Evolutionary conservation across 768 basidiomycete genomes (phyloP).

Genomic region (Russula lepida): DNA sequence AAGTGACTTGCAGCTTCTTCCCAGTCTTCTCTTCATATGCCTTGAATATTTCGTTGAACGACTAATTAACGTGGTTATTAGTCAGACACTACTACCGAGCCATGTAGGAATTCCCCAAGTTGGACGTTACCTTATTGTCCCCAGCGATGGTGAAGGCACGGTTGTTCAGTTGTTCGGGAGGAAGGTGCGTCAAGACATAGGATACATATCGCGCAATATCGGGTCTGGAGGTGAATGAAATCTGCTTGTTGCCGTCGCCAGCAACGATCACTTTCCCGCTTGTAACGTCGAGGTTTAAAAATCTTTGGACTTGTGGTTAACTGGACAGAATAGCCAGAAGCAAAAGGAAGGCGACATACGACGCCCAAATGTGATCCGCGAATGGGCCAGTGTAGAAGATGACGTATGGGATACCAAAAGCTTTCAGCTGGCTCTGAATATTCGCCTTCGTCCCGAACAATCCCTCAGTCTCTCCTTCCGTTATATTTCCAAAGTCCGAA

Average conservation of each 20-base stretch:
- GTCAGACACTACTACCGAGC: not conserved
- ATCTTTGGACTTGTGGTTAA: not conserved
- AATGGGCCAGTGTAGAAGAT: conserved; percentile 20
- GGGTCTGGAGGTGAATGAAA: conserved; percentile 18
- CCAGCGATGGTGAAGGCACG: conserved; percentile 7
- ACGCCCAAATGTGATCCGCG: conserved; percentile 7
- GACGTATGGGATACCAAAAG: conserved; percentile 15
- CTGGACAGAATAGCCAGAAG: not conserved
- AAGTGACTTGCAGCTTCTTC: conserved; percentile 19
- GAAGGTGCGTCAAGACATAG: conserved; percentile 16
- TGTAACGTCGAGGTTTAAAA: conserved; percentile 5
- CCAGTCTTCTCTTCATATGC: conserved; percentile 17
- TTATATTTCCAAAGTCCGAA: conserved; percentile 7
- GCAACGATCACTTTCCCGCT: conserved; percentile 16
- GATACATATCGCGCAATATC: conserved; percentile 20
- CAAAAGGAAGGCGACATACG: not conserved
- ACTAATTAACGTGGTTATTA: not conserved
- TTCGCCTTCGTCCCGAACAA: not conserved
- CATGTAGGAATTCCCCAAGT: not conserved
- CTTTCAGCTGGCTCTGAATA: conserved; percentile 1
- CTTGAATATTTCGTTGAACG: conserved; percentile 20
- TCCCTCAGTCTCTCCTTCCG: conserved; percentile 17
- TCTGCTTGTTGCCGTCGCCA: conserved; percentile 18
- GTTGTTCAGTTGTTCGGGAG: conserved; percentile 11
- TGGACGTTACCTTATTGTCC: conserved; percentile 10